Evolutionary conservation across 768 basidiomycete species (phyloP).

Genomic region (Saitozyma podzolica): DNA sequence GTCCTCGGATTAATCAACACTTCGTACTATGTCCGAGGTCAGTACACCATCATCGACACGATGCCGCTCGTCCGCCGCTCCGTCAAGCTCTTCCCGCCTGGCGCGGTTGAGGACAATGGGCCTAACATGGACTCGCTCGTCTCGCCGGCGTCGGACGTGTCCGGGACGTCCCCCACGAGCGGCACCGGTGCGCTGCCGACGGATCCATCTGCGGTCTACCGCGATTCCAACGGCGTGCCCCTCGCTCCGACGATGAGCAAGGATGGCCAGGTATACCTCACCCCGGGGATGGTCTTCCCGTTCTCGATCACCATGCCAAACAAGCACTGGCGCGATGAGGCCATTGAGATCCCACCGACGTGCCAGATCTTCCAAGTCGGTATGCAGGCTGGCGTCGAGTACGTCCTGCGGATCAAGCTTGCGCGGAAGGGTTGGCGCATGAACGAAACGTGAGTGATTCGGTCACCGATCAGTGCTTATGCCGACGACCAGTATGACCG

Average conservation of each 20-base stretch:
- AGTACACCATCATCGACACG: slow-evolving; percentile 45
- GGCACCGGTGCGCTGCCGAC: not conserved
- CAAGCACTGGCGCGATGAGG: slow-evolving; percentile 25
- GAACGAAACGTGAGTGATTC: slow-evolving; percentile 40
- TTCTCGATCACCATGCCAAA: slow-evolving; percentile 40
- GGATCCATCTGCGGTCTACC: not conserved
- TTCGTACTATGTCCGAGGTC: slow-evolving; percentile 41
- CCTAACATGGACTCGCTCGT: not conserved
- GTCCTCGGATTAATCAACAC: slow-evolving; percentile 38
- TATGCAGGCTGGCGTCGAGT: slow-evolving; percentile 44
- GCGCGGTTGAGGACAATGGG: not conserved
- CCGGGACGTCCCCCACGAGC: not conserved
- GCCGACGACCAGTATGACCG: slow-evolving; percentile 19
- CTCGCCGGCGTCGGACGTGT: not conserved
- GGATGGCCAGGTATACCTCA: slow-evolving; percentile 25
- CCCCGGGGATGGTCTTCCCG: slow-evolving; percentile 20
- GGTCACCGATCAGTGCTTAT: not conserved
- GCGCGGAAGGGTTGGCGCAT: slow-evolving; percentile 36
- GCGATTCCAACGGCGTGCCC: slow-evolving; percentile 1
- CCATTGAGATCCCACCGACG: slow-evolving; percentile 35
- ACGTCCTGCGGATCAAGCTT: slow-evolving; percentile 37
- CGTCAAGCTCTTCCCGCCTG: slow-evolving; percentile 23
- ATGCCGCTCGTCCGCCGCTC: slow-evolving; percentile 25
- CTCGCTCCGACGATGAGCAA: slow-evolving; percentile 13
- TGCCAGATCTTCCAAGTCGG: slow-evolving; percentile 38